Percentiles rank a stretch among this genome's conserved stretches.
These are phyloP conservation scores for Ogataea paraovalis DNA, from an alignment of 805 yeast genomes.

Conservation along the genomic window DNA sequence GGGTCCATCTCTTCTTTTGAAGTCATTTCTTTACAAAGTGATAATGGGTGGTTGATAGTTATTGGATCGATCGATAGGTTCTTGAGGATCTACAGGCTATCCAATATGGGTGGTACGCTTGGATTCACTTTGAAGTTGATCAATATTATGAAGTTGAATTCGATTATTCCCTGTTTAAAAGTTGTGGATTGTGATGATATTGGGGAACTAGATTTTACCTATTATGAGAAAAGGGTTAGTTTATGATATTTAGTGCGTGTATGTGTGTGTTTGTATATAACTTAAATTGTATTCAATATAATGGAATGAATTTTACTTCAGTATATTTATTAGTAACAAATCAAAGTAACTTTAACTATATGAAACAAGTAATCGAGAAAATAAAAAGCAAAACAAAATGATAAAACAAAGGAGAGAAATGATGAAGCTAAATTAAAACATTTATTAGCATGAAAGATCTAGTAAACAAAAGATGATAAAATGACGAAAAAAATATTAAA, in stretches of 20 bases:
- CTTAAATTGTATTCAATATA: background rate
- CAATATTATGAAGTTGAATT: conserved; percentile 9
- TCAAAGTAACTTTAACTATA: background rate
- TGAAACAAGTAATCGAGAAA: background rate
- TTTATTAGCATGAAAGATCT: too few relatives aligned
- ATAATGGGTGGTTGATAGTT: conserved; percentile 10
- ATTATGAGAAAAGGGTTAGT: conserved; percentile 10
- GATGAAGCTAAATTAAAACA: too few relatives aligned
- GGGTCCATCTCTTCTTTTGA: conserved; percentile 24
- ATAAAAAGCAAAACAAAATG: background rate
- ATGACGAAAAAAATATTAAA: background rate
- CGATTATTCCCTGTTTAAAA: conserved; percentile 19
- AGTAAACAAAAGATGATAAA: background rate
- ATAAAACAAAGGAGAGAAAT: background rate
- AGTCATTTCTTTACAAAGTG: conserved; percentile 2
- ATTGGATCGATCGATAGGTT: conserved; percentile 23
- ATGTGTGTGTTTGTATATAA: background rate
- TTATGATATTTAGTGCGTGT: background rate
- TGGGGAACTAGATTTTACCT: conserved; percentile 10
- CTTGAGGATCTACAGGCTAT: conserved; percentile 15
- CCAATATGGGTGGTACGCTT: background rate
- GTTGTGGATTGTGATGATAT: conserved; percentile 8
- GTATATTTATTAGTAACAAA: background rate
- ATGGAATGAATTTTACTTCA: background rate
- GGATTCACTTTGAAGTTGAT: conserved; percentile 8